Conservation (phyloP, 2,329 filamentous ascomycete genomes). For the Leptographium wingfieldii region DNA sequence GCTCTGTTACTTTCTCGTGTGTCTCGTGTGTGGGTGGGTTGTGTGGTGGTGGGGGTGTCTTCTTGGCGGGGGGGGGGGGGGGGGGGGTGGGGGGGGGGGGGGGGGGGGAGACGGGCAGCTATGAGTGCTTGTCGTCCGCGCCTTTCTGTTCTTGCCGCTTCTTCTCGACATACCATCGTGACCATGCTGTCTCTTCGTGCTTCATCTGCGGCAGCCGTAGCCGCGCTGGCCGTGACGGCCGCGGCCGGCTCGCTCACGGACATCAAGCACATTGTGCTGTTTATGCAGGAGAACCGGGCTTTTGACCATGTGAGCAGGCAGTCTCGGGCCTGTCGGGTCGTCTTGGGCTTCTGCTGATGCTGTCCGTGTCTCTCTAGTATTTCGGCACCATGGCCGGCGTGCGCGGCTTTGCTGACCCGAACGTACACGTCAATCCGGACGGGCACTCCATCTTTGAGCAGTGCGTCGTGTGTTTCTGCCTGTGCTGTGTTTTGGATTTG, state of each 20-base stretch:
- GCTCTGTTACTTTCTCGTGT: no score
- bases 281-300: slow-evolving; percentile 37
- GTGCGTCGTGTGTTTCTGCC: slow-evolving; percentile 3
- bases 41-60: no score
- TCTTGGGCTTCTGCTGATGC: not conserved
- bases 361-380: slow-evolving; percentile 23
- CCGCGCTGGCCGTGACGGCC: not conserved
- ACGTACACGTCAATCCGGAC: slow-evolving; percentile 33
- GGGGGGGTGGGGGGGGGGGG: no score
- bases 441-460: slow-evolving; percentile 34
- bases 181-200: slow-evolving; percentile 1
- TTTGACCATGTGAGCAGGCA: slow-evolving; percentile 17
- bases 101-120: no score
- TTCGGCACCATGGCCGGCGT: slow-evolving; percentile 44
- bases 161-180: not conserved
- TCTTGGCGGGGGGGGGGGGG: no score
- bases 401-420: slow-evolving; percentile 42
- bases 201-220: not conserved
- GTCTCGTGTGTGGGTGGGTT: no score
- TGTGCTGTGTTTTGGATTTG: not conserved
- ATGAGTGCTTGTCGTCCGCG: no score
- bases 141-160: not conserved
- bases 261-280: slow-evolving; percentile 43
- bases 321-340: not conserved
- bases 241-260: slow-evolving; percentile 18